Percentiles rank a stretch among this genome's conserved stretches.
Conservation (phyloP, 2,329 filamentous ascomycete species). For the Mycosphaerella sp. region DNA sequence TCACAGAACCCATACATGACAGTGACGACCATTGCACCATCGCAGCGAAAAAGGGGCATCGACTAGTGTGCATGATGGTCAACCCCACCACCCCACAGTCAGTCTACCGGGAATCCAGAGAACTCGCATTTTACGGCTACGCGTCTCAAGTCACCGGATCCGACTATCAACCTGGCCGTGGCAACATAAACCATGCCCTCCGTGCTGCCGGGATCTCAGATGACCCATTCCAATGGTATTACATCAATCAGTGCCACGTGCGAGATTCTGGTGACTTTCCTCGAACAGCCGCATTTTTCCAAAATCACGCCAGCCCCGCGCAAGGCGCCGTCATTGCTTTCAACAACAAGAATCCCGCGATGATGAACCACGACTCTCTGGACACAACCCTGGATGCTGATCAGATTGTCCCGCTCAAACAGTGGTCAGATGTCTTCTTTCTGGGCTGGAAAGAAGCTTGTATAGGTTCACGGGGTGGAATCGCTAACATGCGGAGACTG, state of each 20-base stretch:
- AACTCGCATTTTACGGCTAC: background rate
- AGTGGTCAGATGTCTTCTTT: slow-evolving; percentile 5
- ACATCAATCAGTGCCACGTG: background rate
- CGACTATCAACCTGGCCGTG: background rate
- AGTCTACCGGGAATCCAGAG: background rate
- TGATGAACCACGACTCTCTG: background rate
- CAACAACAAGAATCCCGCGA: background rate
- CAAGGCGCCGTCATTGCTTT: background rate
- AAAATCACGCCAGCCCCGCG: background rate
- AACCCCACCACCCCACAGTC: background rate
- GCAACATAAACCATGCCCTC: background rate
- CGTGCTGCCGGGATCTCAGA: background rate
- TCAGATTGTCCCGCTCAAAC: slow-evolving; percentile 1
- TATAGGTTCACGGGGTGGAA: background rate
- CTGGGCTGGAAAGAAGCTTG: background rate
- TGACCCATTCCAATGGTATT: background rate
- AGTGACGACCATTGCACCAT: background rate
- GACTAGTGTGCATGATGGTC: background rate
- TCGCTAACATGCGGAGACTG: background rate
- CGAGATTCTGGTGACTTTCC: background rate
- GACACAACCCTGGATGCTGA: background rate
- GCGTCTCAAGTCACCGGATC: background rate
- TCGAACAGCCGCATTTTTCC: background rate
- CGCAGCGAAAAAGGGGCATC: background rate
- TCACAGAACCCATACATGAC: background rate